Evolutionary conservation across 257 asterid genomes (phyloP), one percentile per base, ranked within the genome.

Genomic region (Gynochthodes officinalis): DNA sequence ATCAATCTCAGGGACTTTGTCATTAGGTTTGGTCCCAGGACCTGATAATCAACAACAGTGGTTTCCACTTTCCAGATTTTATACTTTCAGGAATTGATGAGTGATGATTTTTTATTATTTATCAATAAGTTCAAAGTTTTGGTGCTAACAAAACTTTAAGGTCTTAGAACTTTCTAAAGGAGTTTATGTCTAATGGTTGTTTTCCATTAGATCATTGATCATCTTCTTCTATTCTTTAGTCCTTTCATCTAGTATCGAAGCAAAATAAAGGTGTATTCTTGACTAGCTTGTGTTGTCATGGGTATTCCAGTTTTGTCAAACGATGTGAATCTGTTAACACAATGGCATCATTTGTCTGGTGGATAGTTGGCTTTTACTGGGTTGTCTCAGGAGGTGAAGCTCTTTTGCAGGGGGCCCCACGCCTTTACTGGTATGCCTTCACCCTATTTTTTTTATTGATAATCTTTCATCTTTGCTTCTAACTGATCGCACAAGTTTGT

Each of bases 361-460:
- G 98, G 98, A 87, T 91, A 77, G 77, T 86, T 78, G 98, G 98
- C 48, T 91, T 93, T 85, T 93, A 93, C 80, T 93, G 98, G 98
- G 89, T 91, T 64, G 83, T 89, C 83, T 88, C 94, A 15, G 98
- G 98, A 40, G 96, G 97, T 37, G 93, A 88, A 60, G 42, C 75
- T 68, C 97, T 93, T 72, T 73, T 88, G 72, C 74, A 68, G 69
- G 74, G 73, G 78, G 96, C 98, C 73, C 98, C 96, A 30, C 94
- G 87, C 35, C 82, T 93, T 63, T 93, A 93, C 75, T 93, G 98
- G 98, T 93, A 84, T 81, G 83, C 72, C 71, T 39, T 14, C 19
- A 72, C 40, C 53, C 33, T 70, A 10, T 75, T 69, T 63, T n/a
- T 60, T 67, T 54, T 67, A 44, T 46, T 35, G 27, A 61, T 35